Conservation (phyloP, 495 filamentous ascomycete species). For the Penicillium verhagenii region DNA sequence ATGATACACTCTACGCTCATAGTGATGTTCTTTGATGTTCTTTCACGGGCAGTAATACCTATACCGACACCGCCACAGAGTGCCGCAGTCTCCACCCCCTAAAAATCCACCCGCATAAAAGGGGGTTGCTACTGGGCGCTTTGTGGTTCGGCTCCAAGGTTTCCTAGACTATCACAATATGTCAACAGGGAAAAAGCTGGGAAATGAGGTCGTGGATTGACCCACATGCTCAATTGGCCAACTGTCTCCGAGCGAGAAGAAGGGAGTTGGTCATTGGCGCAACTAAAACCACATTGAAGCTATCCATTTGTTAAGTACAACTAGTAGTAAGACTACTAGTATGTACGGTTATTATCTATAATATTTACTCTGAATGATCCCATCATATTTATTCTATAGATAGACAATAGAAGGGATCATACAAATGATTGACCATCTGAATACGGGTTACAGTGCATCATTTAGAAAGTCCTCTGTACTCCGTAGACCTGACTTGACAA, state of each 20-base stretch:
- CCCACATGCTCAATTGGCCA: conserved; percentile 6
- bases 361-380: too few relatives aligned
- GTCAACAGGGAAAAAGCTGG: background rate
- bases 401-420: background rate
- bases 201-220: conserved; percentile 5
- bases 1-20: background rate
- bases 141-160: conserved; percentile 3
- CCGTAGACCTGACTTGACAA: too few relatives aligned
- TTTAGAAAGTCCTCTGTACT: too few relatives aligned
- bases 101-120: conserved; percentile 18
- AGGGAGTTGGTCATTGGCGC: background rate
- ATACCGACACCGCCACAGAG: conserved; percentile 28
- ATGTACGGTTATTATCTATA: too few relatives aligned
- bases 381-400: too few relatives aligned
- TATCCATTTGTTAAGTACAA: too few relatives aligned
- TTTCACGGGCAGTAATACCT: conserved; percentile 12
- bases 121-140: conserved; percentile 12
- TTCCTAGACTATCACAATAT: conserved; percentile 1
- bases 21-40: too few relatives aligned
- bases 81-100: conserved; percentile 14
- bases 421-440: background rate
- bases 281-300: background rate
- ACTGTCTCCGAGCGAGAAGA: background rate
- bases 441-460: too few relatives aligned
- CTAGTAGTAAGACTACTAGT: too few relatives aligned